phyloP scores from a whole-genome alignment of 164 flowering plant genomes.

The Platanus orientalis region DNA sequence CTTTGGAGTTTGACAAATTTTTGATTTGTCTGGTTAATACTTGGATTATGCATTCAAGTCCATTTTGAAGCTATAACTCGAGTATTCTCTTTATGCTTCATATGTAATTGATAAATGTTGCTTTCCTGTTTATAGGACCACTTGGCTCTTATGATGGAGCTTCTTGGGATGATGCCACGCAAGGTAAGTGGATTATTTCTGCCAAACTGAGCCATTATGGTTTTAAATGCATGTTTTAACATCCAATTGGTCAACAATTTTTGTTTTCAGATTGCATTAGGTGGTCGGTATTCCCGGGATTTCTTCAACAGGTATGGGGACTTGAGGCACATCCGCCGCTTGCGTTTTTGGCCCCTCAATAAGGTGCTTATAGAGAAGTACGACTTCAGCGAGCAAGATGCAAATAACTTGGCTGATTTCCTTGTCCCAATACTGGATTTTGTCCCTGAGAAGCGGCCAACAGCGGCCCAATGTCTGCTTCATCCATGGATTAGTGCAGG shows the following conservation, averaged over 20 bases:
- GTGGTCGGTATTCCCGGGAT: constrained; percentile 88
- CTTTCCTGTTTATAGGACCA: constrained; percentile 75
- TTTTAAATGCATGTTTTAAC: no score
- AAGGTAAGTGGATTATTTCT: constrained; percentile 43
- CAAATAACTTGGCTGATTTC: constrained; percentile 72
- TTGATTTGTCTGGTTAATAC: no score
- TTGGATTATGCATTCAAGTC: no score
- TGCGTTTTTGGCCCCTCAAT: constrained; percentile 86
- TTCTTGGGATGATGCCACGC: no score
- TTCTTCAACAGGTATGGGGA: constrained; percentile 86
- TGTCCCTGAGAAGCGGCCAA: constrained; percentile 86
- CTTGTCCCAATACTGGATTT: constrained; percentile 75
- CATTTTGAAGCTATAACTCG: no score
- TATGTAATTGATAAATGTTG: background rate
- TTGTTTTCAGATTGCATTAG: constrained; percentile 61
- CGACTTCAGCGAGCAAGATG: constrained; percentile 75
- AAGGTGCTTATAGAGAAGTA: constrained; percentile 85
- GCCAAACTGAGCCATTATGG: no score
- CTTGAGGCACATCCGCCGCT: constrained; percentile 71
- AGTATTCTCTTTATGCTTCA: no score
- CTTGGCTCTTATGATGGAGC: constrained; percentile 92
- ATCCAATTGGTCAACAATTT: background rate
- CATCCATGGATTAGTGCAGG: constrained; percentile 77
- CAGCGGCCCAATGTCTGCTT: constrained; percentile 71
- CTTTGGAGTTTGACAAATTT: no score